These are phyloP conservation scores for Kwoniella bestiolae DNA, from an alignment of 768 basidiomycete species.

Conservation along the genomic window DNA sequence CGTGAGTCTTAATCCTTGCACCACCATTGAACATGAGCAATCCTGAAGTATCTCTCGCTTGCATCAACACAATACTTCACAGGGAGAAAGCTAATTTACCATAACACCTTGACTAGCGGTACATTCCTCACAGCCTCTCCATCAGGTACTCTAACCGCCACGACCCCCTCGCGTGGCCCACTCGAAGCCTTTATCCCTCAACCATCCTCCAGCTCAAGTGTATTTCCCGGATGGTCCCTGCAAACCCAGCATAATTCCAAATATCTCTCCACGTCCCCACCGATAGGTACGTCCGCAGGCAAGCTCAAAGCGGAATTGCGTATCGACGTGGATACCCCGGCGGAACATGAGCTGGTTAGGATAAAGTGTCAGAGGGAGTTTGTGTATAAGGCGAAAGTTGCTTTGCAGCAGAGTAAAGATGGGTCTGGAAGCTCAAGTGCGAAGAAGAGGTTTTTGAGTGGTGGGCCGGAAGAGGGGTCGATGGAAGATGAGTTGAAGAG, in stretches of 20 bases:
- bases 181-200: slow-evolving; percentile 53
- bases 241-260: slow-evolving; percentile 45
- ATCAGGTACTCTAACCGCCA: slow-evolving; percentile 51
- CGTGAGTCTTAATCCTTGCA: slow-evolving; percentile 36
- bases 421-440: slow-evolving; percentile 29
- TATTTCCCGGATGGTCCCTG: slow-evolving; percentile 45
- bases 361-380: slow-evolving; percentile 57
- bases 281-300: slow-evolving; percentile 23
- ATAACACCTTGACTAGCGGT: slow-evolving; percentile 35
- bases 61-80: neutral
- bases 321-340: slow-evolving; percentile 43
- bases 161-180: slow-evolving; percentile 54
- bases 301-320: slow-evolving; percentile 43
- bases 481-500: slow-evolving; percentile 53
- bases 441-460: slow-evolving; percentile 33
- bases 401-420: slow-evolving; percentile 24
- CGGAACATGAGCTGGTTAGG: slow-evolving; percentile 34
- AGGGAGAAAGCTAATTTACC: neutral
- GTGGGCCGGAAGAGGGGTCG: slow-evolving; percentile 41
- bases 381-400: slow-evolving; percentile 50
- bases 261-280: slow-evolving; percentile 41
- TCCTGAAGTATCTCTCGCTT: no score
- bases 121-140: slow-evolving; percentile 56
- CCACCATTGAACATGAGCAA: no score
- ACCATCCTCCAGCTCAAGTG: slow-evolving; percentile 21